phyloP scores from a whole-genome alignment of 2,329 filamentous ascomycete genomes.

The Aureobasidium sp. region DNA sequence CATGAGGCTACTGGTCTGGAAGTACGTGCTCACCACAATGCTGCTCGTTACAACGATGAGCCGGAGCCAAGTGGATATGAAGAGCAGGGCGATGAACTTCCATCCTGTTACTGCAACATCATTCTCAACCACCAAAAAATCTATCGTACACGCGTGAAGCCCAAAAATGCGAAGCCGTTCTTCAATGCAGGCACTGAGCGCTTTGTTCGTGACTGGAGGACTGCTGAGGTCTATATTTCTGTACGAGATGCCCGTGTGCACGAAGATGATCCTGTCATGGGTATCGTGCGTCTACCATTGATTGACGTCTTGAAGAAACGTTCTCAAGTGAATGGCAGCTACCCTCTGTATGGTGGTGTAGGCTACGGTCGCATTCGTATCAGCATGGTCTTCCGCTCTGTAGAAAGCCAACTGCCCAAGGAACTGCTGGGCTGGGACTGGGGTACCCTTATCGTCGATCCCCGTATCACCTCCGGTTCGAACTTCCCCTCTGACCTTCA shows the following conservation, averaged over 20 bases:
- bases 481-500: constrained; percentile 41
- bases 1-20: constrained; percentile 67
- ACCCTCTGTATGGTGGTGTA: constrained; percentile 64
- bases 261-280: constrained; percentile 62
- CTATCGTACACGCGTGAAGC: constrained; percentile 67
- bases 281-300: constrained; percentile 62
- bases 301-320: constrained; percentile 54
- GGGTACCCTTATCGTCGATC: constrained; percentile 61
- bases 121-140: constrained; percentile 65
- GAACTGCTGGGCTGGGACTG: constrained; percentile 63
- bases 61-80: constrained; percentile 51
- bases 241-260: constrained; percentile 62
- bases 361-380: constrained; percentile 63
- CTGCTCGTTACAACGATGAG: constrained; percentile 40
- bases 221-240: constrained; percentile 59
- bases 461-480: constrained; percentile 39
- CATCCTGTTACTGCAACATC: constrained; percentile 65
- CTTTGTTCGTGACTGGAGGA: constrained; percentile 62
- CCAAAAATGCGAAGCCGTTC: constrained; percentile 70
- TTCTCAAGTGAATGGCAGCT: constrained; percentile 59
- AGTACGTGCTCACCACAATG: constrained; percentile 53
- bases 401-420: constrained; percentile 54
- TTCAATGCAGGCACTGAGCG: constrained; percentile 71
- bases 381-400: constrained; percentile 66
- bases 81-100: constrained; percentile 57